Conservation (phyloP, 2,329 filamentous ascomycete species). For the Cadophora sp. region DNA sequence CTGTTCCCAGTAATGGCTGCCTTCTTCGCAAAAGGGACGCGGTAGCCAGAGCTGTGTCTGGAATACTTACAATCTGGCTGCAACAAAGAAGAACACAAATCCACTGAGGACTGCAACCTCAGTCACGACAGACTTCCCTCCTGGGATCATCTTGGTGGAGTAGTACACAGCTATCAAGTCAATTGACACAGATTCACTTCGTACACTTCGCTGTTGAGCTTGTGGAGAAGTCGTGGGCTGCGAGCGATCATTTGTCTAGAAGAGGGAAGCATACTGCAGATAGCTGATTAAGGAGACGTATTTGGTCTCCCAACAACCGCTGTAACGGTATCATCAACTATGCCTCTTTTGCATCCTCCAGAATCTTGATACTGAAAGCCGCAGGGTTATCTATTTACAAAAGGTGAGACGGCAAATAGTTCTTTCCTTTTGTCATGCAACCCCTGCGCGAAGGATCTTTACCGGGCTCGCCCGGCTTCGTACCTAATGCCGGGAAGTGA, state of each 20-base stretch:
- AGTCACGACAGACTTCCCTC: neutral
- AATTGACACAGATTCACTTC: constrained; percentile 1
- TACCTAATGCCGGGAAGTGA: neutral
- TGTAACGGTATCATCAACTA: neutral
- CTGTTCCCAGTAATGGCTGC: neutral
- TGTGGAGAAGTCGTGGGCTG: neutral
- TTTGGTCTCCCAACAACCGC: neutral
- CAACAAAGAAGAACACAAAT: neutral
- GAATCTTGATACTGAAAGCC: neutral
- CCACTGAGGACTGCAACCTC: constrained; percentile 1
- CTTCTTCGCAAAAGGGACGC: too few relatives aligned
- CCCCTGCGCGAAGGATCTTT: neutral
- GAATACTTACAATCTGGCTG: neutral
- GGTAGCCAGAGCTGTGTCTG: neutral
- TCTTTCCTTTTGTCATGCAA: neutral
- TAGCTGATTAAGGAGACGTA: neutral
- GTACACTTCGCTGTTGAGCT: neutral
- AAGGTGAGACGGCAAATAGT: neutral
- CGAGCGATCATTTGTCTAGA: neutral
- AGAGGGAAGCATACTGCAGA: neutral
- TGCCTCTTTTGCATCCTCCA: neutral
- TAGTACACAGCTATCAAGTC: neutral
- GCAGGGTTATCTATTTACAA: neutral
- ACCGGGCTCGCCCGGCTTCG: too few relatives aligned
- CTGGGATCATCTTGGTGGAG: neutral